Conservation (phyloP, 495 filamentous ascomycete species). For the Penicillium bialowiezense region DNA sequence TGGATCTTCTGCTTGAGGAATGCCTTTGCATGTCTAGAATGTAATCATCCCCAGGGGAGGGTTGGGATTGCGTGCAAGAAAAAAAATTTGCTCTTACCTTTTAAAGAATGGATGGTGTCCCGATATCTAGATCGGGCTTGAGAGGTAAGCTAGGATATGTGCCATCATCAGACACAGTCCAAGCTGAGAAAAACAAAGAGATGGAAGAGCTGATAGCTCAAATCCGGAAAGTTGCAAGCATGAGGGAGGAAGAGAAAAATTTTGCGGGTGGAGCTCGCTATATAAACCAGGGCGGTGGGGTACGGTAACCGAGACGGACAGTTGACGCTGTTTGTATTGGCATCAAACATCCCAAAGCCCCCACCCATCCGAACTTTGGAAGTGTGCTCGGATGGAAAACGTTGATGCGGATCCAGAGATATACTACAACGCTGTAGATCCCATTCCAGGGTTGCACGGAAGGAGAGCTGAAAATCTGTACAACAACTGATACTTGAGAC, state of each 20-base stretch:
- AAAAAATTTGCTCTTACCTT: slow-evolving; percentile 54
- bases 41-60: slow-evolving; percentile 68
- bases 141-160: neutral
- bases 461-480: too few relatives aligned
- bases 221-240: slow-evolving; percentile 19
- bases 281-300: slow-evolving; percentile 17
- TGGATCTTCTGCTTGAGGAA: slow-evolving; percentile 92
- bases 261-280: slow-evolving; percentile 35
- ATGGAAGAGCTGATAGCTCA: slow-evolving; percentile 13
- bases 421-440: too few relatives aligned
- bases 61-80: slow-evolving; percentile 15
- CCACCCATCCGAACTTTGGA: too few relatives aligned
- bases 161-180: slow-evolving; percentile 12
- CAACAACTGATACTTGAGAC: too few relatives aligned
- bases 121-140: neutral
- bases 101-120: slow-evolving; percentile 19
- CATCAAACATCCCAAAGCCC: slow-evolving; percentile 6
- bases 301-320: slow-evolving; percentile 14
- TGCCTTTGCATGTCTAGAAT: slow-evolving; percentile 80
- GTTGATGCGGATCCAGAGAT: too few relatives aligned
- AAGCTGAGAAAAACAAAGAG: slow-evolving; percentile 11
- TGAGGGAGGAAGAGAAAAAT: slow-evolving; percentile 30
- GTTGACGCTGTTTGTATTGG: slow-evolving; percentile 10
- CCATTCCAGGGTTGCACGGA: too few relatives aligned
- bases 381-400: too few relatives aligned